phyloP scores from a whole-genome alignment of 495 filamentous ascomycete genomes.

The Tuber aestivum region DNA sequence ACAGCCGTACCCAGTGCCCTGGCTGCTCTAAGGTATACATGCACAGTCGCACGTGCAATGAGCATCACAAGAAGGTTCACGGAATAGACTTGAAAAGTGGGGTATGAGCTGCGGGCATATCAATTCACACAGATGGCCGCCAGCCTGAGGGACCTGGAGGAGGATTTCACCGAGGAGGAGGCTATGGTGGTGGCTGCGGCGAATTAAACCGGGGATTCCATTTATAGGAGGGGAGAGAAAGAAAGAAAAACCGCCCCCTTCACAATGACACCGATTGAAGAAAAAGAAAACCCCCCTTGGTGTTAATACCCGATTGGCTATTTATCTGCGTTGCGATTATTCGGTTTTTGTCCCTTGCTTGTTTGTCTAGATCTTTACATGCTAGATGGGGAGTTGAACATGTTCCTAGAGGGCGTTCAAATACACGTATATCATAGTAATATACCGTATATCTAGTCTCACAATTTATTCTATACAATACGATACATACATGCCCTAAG shows the following conservation, averaged over 20 bases:
- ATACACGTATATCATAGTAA: no score
- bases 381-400: not conserved
- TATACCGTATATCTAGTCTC: no score
- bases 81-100: not conserved
- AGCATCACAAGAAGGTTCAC: not conserved
- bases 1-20: not conserved
- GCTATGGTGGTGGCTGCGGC: not conserved
- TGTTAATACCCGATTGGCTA: not conserved
- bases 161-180: not conserved
- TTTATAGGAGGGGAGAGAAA: not conserved
- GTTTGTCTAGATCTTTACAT: not conserved
- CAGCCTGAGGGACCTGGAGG: not conserved
- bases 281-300: not conserved
- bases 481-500: no score
- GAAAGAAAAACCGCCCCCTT: not conserved
- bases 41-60: not conserved
- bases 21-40: not conserved
- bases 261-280: not conserved
- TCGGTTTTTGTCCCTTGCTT: not conserved
- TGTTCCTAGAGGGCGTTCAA: no score
- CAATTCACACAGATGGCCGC: not conserved
- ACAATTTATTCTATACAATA: no score
- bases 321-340: not conserved
- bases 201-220: not conserved
- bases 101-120: not conserved